Conservation (phyloP, 179 eudicot species). For the Silene noctiflora region DNA sequence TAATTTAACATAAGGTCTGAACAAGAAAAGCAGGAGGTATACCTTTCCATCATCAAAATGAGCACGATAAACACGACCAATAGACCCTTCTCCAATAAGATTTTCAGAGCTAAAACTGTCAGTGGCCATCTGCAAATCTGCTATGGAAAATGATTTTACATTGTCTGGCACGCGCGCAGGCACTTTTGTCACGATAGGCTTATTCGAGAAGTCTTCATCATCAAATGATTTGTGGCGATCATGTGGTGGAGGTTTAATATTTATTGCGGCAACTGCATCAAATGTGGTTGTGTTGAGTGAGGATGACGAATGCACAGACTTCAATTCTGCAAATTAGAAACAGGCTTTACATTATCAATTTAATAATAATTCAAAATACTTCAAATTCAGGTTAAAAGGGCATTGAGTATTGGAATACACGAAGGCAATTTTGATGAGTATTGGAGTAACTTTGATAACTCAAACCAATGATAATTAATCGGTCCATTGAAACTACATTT, state of each 20-base stretch:
- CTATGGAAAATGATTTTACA: slow-evolving; percentile 71
- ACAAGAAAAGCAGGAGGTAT: not conserved
- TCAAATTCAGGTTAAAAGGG: not conserved
- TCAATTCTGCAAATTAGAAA: slow-evolving; percentile 45
- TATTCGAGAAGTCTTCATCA: slow-evolving; percentile 49
- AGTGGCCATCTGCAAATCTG: slow-evolving; percentile 91
- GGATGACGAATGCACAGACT: slow-evolving; percentile 54
- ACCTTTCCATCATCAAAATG: slow-evolving; percentile 85
- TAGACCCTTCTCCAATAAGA: slow-evolving; percentile 84
- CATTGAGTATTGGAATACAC: not conserved
- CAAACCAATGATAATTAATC: too few species aligned
- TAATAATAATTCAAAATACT: not conserved
- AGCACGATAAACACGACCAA: slow-evolving; percentile 92
- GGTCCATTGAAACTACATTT: too few species aligned
- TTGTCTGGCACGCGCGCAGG: slow-evolving; percentile 44
- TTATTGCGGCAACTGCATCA: slow-evolving; percentile 50
- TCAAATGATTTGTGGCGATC: slow-evolving; percentile 80
- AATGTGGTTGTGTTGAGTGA: slow-evolving; percentile 40
- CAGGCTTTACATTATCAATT: slow-evolving; percentile 12
- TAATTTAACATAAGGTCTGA: not conserved
- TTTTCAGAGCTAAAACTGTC: slow-evolving; percentile 76
- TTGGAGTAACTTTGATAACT: too few species aligned
- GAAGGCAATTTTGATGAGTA: too few species aligned
- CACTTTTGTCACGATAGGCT: slow-evolving; percentile 55
- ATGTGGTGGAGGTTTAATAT: slow-evolving; percentile 79